Percentiles rank a stretch among this genome's conserved stretches.
Evolutionary conservation across 768 basidiomycete species (phyloP).

Genomic region (Nevesoporus exiguus): DNA sequence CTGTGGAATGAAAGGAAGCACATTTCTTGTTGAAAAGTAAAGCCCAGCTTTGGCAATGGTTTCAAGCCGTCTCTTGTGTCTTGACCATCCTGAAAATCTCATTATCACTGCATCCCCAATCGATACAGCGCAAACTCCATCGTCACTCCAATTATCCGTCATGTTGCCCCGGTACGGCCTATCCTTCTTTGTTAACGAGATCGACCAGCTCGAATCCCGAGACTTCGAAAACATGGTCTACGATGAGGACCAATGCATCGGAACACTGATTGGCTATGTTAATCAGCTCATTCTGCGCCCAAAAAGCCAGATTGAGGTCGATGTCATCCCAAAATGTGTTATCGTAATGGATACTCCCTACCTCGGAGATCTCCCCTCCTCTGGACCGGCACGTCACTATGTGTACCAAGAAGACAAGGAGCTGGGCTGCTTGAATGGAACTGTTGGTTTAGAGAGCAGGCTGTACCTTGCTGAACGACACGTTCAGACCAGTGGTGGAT

Average conservation of each 20-base stretch:
- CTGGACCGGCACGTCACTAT: not conserved
- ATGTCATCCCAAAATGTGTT: not conserved
- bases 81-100: not conserved
- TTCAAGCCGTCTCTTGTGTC: not conserved
- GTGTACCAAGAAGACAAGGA: not conserved
- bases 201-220: not conserved
- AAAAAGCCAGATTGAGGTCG: not conserved
- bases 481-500: not conserved
- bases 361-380: not conserved
- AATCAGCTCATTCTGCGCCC: not conserved
- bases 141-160: not conserved
- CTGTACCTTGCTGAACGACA: not conserved
- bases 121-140: not conserved
- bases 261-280: not conserved
- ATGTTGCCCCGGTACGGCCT: not conserved
- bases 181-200: not conserved
- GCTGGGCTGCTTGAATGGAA: not conserved
- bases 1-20: not conserved
- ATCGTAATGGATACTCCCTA: not conserved
- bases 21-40: not conserved
- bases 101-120: not conserved
- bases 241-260: not conserved
- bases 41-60: not conserved
- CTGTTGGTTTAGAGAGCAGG: not conserved
- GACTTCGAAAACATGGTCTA: not conserved